Evolutionary conservation across 306 rosid genomes (phyloP), one percentile per base, ranked within the genome.

Genomic region (Arachis stenosperma): DNA sequence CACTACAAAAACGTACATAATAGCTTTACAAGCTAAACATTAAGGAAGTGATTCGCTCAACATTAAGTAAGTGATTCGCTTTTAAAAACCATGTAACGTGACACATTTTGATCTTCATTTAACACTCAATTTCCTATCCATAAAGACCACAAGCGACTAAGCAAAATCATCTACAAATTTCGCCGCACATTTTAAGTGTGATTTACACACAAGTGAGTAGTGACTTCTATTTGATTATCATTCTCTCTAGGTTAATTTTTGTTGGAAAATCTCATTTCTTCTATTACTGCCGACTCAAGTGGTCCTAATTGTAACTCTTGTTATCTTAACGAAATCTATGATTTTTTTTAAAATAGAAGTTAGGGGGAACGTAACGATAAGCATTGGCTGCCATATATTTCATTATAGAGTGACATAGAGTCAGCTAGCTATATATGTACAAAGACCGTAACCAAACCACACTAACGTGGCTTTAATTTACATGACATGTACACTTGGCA

Each of bases 401-500:
- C 27, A 52, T n/a, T 60, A 43, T 61, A 48, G 6, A 42, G n/a
- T 36, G 27, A 30, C 11, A 40, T 10, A 59, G 29, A 13, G 11
- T 64, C 6, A 42, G 55, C 4, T 33, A 33, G n/a, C n/a, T n/a
- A n/a, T n/a, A 42, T 27, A 77, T 82, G 61, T 68, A 82, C 85
- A 82, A 55, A 27, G 15, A 33, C 33, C 22, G n/a, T 13, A 63
- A 69, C 14, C 17, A 69, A 22, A 22, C 27, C 17, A 50, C 75
- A 69, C 13, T 51, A 65, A 59, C 54, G 59, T 6, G 52, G 29
- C 54, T 27, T 44, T 64, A 22, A 22, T 22, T 22, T 22, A 22
- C 27, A 22, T 22, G 27, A 54, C 72, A 83, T 79, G 75, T 79
- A 78, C 81, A 79, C 70, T 62, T 55, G 57, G 65, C 60, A 12